These are phyloP conservation scores for Colletotrichum cereale DNA, from an alignment of 2,329 filamentous ascomycete species.

Conservation along the genomic window DNA sequence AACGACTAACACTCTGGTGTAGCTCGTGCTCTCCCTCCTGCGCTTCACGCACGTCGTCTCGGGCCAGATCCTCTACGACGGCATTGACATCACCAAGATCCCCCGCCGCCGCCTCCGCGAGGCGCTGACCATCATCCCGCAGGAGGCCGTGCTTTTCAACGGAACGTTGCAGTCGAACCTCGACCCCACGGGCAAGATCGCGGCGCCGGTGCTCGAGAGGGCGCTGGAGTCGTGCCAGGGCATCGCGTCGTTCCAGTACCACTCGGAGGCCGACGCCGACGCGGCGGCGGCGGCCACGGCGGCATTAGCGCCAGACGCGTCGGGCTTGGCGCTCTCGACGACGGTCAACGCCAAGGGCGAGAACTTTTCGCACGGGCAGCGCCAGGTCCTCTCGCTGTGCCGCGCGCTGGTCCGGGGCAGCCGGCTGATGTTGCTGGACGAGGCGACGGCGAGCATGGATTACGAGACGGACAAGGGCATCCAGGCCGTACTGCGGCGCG, in stretches of 20 bases:
- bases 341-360: slow-evolving; percentile 65
- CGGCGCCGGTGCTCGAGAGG: slow-evolving; percentile 65
- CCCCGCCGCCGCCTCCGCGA: slow-evolving; percentile 64
- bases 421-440: slow-evolving; percentile 68
- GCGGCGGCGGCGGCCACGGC: slow-evolving; percentile 44
- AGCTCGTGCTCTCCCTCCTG: slow-evolving; percentile 65
- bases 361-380: slow-evolving; percentile 70
- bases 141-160: slow-evolving; percentile 70
- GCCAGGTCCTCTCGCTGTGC: slow-evolving; percentile 69
- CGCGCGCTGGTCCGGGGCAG: slow-evolving; percentile 67
- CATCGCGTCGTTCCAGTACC: slow-evolving; percentile 64
- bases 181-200: slow-evolving; percentile 71
- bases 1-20: neutral
- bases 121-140: slow-evolving; percentile 69
- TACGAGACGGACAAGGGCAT: slow-evolving; percentile 69
- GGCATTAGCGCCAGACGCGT: neutral
- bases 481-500: slow-evolving; percentile 64
- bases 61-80: slow-evolving; percentile 67
- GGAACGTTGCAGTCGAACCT: slow-evolving; percentile 69
- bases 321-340: slow-evolving; percentile 56
- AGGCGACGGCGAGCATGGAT: slow-evolving; percentile 71
- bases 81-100: slow-evolving; percentile 66
- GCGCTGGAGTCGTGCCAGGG: slow-evolving; percentile 74
- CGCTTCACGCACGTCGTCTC: slow-evolving; percentile 65
- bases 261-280: slow-evolving; percentile 51